phyloP scores from a whole-genome alignment of 495 filamentous ascomycete species.

The Tuber borchii region DNA sequence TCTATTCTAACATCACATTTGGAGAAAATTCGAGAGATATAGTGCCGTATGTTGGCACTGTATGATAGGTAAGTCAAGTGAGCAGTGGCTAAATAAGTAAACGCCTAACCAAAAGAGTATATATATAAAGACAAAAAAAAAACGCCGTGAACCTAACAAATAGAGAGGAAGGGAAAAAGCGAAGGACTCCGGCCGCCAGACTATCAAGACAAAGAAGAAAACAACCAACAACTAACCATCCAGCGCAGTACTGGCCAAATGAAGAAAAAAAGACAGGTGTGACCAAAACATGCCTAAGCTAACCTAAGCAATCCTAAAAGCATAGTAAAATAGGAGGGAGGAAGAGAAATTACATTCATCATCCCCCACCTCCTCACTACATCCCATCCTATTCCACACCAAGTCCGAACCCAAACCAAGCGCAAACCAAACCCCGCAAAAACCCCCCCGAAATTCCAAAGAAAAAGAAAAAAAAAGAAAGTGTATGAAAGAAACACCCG shows the following conservation, averaged over 20 bases:
- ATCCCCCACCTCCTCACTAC: slow-evolving; percentile 11
- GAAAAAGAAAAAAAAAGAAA: slow-evolving; percentile 14
- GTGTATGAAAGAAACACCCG: slow-evolving; percentile 21
- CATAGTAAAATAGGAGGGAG: too few species aligned
- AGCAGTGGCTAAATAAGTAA: background rate
- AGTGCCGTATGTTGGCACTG: background rate
- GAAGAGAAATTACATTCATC: slow-evolving; percentile 1
- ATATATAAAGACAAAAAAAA: background rate
- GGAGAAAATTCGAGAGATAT: background rate
- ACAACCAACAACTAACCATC: slow-evolving; percentile 5
- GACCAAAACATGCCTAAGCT: background rate
- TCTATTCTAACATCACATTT: background rate
- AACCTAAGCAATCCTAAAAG: slow-evolving; percentile 14
- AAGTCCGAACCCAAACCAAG: background rate
- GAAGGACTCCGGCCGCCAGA: background rate
- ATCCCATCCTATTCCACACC: background rate
- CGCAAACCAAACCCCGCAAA: slow-evolving; percentile 1
- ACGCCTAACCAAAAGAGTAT: slow-evolving; percentile 4
- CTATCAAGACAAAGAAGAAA: background rate
- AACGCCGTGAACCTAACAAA: background rate
- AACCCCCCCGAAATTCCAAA: slow-evolving; percentile 3
- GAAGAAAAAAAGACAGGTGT: slow-evolving; percentile 18
- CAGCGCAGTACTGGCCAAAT: slow-evolving; percentile 2
- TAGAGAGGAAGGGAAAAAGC: slow-evolving; percentile 3
- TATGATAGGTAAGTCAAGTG: background rate